Base-by-base conservation (phyloP, 2,329 filamentous ascomycete species). In the Fusarium xyrophilum region DNA sequence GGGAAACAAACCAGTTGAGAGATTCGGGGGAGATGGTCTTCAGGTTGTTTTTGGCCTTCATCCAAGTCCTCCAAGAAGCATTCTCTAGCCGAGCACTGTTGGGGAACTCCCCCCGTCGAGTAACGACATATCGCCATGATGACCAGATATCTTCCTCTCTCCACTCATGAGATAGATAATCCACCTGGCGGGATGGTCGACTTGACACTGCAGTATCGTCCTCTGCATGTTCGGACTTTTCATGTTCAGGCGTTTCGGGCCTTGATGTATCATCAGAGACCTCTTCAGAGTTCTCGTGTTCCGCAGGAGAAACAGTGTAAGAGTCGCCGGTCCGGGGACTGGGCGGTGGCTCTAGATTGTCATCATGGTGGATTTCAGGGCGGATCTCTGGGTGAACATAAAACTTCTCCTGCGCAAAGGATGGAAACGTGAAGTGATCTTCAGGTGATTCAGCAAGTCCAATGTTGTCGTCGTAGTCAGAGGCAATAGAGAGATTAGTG, bases 41-140 rank as follows among this genome's bases (percentile, higher is more conserved):
- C 50, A 98, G 83, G 40, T 91, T 88, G 78, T 96, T 91, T 80
- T 97, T 97, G 50, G 91, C 86, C 80, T 98, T 98, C 77, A 93
- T 91, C 96, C 96, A 98, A 2, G 93, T 96, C 76, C 96, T 87
- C 96, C 96, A 99, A 1, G 93, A 97, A 6, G 96, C 96, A 79
- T 99, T 98, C 79, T 98, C 96, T 32, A 98, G 80, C 51, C 96
- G 86, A 35, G 89, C 90, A 36, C 91, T 88, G 77, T 97, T 95
- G 72, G 88, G 89, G 69, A 96, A 96, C 55, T 92, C 87, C 63
- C 88, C 89, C 73, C 91, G 86, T 74, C 93, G 91, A 30, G 91
- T 90, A 19, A 94, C 89, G 72, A 98, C 93, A 76, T 97, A 96
- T 76, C 93, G 90, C 96, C 96, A 98, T 3, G 95, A 97, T 9